Conservation (phyloP, 2,329 filamentous ascomycete species). For the Xylariaceae sp. region DNA sequence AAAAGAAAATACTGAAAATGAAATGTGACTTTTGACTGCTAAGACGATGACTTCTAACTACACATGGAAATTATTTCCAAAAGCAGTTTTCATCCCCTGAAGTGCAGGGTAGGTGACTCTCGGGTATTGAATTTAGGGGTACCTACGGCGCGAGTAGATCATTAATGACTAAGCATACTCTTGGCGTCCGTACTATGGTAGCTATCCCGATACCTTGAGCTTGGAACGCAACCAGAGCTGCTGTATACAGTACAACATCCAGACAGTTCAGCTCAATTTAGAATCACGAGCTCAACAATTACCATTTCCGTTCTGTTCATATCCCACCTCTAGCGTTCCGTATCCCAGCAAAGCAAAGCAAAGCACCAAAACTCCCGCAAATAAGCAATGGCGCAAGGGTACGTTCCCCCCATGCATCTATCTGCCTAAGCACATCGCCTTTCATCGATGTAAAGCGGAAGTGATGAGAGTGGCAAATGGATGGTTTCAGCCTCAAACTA, state of each 20-base stretch:
- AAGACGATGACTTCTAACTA: no score
- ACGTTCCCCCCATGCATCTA: no score
- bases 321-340: slow-evolving; percentile 1
- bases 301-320: background rate
- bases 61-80: no score
- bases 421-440: no score
- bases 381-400: slow-evolving; percentile 48
- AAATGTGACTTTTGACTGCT: no score
- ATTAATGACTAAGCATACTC: background rate
- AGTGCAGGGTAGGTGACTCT: background rate
- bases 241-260: slow-evolving; percentile 4
- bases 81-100: background rate
- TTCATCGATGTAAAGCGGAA: background rate
- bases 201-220: no score
- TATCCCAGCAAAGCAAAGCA: background rate
- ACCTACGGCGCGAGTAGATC: background rate
- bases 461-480: background rate
- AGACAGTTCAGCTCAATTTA: slow-evolving; percentile 18
- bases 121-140: background rate
- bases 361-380: slow-evolving; percentile 8
- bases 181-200: no score
- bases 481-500: background rate
- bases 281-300: slow-evolving; percentile 20
- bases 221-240: no score
- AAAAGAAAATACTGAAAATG: no score